Evolutionary conservation across 352 stramenopile genomes (phyloP).

Genomic region (Phytophthora syringae): DNA sequence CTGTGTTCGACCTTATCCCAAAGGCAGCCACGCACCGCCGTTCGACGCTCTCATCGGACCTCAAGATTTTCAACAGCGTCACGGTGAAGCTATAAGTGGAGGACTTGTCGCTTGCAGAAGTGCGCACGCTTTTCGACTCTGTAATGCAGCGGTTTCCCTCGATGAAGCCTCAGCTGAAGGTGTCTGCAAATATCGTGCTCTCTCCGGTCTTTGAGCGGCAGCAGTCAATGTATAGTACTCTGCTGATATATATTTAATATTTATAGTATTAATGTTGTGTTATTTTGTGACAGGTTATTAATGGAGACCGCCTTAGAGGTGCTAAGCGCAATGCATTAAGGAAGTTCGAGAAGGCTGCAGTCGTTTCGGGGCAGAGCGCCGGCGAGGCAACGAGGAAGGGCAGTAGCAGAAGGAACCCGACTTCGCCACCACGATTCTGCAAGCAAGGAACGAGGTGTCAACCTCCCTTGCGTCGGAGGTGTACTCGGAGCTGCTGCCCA

Average conservation of each 20-base stretch:
- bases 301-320: background rate
- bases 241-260: too few species aligned
- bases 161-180: background rate
- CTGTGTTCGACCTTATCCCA: slow-evolving; percentile 10
- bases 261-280: background rate
- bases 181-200: background rate
- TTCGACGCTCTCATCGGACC: slow-evolving; percentile 2
- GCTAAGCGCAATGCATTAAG: background rate
- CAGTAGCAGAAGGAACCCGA: too few species aligned
- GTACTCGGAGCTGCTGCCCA: too few species aligned
- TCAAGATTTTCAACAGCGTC: slow-evolving; percentile 10
- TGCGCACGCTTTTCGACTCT: too few species aligned
- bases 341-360: background rate
- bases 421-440: too few species aligned
- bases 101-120: too few species aligned
- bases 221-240: slow-evolving; percentile 1
- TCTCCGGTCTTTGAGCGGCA: background rate
- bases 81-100: too few species aligned
- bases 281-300: slow-evolving; percentile 1
- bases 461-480: too few species aligned
- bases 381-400: too few species aligned
- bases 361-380: too few species aligned
- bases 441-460: too few species aligned
- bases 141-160: too few species aligned
- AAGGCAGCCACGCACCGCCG: slow-evolving; percentile 3